Base-by-base conservation (phyloP, 306 rosid genomes). In the Lagenaria siceraria region DNA sequence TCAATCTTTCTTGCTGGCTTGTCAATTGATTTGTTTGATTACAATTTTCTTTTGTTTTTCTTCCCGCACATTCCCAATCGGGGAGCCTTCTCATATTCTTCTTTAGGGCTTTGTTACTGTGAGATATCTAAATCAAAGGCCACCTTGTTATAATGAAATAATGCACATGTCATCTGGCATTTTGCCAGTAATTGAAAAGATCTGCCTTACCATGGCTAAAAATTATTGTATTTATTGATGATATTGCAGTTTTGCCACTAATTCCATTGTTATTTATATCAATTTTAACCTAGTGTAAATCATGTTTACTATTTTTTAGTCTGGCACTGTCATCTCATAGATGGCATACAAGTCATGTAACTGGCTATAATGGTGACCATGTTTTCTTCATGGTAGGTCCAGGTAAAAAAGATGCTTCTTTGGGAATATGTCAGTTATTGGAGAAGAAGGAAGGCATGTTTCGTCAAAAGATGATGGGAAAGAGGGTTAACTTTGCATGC, bases 381-480 rank as follows among this genome's bases (percentile, higher is more conserved):
- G 81, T 62, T 66, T 75, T 51, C 79, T 71, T 80, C 19, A 74
- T 81, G 66, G 66, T 69, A 88, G 95, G 78, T 80, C 86, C 55
- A 84, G 91, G 84, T 60, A 78, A 83, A 87, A 85, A 61, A 82
- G 91, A 88, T 25, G 84, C 55, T 21, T 78, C 86, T 76, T 48
- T 88, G 69, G 98, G 98, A 65, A 89, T 92, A 83, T 85, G 91
- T 84, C 98, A 95, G 86, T 80, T 95, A 85, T 83, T 95, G 82
- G 97, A 95, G 82, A 95, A 95, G 90, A 95, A 95, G 83, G 98
- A 90, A 79, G 98, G 98, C 79, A 76, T 95, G 76, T 95, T 95
- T 80, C 97, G 98, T 69, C 98, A 95, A 87, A 95, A 95, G 86
- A 95, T 95, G 98, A 95, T 95, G 98, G 97, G 97, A 54, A 95